phyloP scores from a whole-genome alignment of 2,329 filamentous ascomycete genomes.

The Chrysoporthe deuterocubensis region DNA sequence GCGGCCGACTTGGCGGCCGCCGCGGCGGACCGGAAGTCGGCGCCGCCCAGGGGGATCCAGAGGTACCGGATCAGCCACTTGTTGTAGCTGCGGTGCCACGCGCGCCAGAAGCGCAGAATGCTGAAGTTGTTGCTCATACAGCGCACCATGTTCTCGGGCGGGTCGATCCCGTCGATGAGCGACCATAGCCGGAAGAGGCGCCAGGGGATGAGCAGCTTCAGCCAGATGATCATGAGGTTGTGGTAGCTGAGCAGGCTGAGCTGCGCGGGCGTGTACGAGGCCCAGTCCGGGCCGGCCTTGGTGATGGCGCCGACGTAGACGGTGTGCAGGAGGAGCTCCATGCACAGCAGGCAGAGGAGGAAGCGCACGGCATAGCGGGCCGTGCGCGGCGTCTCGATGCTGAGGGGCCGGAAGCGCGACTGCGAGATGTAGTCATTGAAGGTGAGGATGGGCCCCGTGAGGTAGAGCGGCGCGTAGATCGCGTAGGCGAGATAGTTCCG shows the following conservation, averaged over 20 bases:
- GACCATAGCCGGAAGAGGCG: conserved; percentile 99
- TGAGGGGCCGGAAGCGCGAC: conserved; percentile 72
- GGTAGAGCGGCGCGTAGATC: conserved; percentile 90
- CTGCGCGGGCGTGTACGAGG: conserved; percentile 81
- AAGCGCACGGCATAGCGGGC: conserved; percentile 84
- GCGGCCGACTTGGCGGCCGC: conserved; percentile 62
- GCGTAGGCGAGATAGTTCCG: conserved; percentile 88
- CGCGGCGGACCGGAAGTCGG: conserved; percentile 50
- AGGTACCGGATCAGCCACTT: conserved; percentile 94
- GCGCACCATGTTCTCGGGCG: conserved; percentile 97
- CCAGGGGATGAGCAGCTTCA: conserved; percentile 96
- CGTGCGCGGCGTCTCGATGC: conserved; percentile 72
- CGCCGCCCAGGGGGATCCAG: conserved; percentile 87
- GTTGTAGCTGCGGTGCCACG: conserved; percentile 95
- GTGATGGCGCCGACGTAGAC: conserved; percentile 94
- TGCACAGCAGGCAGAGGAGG: conserved; percentile 75
- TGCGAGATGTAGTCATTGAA: conserved; percentile 99
- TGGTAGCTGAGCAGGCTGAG: conserved; percentile 91
- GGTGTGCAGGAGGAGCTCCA: conserved; percentile 91
- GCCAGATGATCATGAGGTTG: conserved; percentile 96
- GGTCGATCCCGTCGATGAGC: conserved; percentile 86
- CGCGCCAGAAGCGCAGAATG: conserved; percentile 89
- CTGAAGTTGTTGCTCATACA: conserved; percentile 96
- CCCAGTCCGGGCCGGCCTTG: conserved; percentile 79
- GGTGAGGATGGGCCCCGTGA: conserved; percentile 90